Base-by-base conservation (phyloP, 371 early-diverging fungal species). In the Mortierella sp. region DNA sequence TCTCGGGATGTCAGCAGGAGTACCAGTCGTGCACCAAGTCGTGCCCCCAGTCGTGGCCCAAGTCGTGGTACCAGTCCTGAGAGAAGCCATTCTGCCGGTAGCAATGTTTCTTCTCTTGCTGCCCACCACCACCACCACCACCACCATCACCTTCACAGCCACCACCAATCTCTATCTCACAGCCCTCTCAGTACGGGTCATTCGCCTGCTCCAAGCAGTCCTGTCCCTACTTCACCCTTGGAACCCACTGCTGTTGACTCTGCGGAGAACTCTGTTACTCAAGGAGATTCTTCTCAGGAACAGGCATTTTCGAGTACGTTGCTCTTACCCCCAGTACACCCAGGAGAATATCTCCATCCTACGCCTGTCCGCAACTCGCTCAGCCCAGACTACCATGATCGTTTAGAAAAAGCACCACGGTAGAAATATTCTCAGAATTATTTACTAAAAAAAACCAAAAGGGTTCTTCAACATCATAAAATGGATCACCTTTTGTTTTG, bases 1-100 rank as follows among this genome's bases (percentile, higher is more conserved):
- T 82, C 82, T 16, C 80, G 82, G 31, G 76, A 80, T 63, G 82
- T 81, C 48, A 82, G 80, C 42, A 68, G 87, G 1, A 63, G 54
- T 47, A 78, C 78, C 54, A 78, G 78, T 58, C 77, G 80, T 11
- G 55, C 63, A 11, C 28, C 47, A 16, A 84, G 84, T 65, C 75
- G 84, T 2, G 65, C 52, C 5, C 52, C 47, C n/a, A 84, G 84
- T 65, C 75, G 84, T 0, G 65, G 44, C 13, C 52, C 54, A 24
- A 79, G 80, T 58, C 72, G 79, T 13, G 63, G 71, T 44, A 48
- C 70, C 52, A 84, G 84, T 48, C 80, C 81, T 3, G 81, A 80
- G 13, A 74, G 84, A n/a, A 75, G 78, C 28, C 21, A 31, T 5
- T 84, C 84, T 55, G 50, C 45, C 2, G 78, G 76, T 1, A 77